Conservation (phyloP, 2,329 filamentous ascomycete genomes). For the Penicillium sp. region DNA sequence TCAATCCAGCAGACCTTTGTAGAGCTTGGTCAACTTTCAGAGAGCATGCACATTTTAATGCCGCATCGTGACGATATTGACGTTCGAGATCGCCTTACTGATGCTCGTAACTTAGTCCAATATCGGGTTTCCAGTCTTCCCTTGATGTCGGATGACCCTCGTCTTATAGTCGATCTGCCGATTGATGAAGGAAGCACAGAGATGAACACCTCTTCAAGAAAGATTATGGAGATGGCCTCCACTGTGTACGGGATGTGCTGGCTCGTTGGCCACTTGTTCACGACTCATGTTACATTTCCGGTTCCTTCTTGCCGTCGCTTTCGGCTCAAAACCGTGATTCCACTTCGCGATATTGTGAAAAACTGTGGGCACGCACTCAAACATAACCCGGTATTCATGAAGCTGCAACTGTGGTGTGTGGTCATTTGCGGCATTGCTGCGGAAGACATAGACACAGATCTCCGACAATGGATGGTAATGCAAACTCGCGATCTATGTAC, state of each 20-base stretch:
- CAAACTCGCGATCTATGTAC: slow-evolving; percentile 4
- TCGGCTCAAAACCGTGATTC: slow-evolving; percentile 4
- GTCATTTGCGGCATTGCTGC: slow-evolving; percentile 15
- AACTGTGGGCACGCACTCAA: neutral
- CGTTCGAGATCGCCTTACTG: slow-evolving; percentile 2
- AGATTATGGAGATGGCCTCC: slow-evolving; percentile 4
- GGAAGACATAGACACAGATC: slow-evolving; percentile 10
- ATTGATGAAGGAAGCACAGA: neutral
- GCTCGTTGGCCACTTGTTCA: slow-evolving; percentile 11
- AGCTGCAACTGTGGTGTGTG: slow-evolving; percentile 13
- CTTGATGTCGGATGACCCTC: neutral
- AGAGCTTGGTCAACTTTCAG: slow-evolving; percentile 12
- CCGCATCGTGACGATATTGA: neutral
- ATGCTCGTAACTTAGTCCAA: slow-evolving; percentile 14
- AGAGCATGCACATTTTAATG: slow-evolving; percentile 3
- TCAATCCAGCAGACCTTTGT: slow-evolving; percentile 9
- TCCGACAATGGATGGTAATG: slow-evolving; percentile 10
- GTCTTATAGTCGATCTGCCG: slow-evolving; percentile 3
- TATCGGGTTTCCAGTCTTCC: slow-evolving; percentile 13
- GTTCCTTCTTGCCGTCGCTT: slow-evolving; percentile 10
- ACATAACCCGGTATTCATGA: slow-evolving; percentile 1
- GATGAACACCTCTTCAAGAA: neutral
- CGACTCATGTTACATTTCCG: slow-evolving; percentile 14
- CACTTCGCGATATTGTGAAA: neutral
- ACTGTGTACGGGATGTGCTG: slow-evolving; percentile 13